Conservation (phyloP, 108 stramenopile species). For the Skeletonema tropicum region DNA sequence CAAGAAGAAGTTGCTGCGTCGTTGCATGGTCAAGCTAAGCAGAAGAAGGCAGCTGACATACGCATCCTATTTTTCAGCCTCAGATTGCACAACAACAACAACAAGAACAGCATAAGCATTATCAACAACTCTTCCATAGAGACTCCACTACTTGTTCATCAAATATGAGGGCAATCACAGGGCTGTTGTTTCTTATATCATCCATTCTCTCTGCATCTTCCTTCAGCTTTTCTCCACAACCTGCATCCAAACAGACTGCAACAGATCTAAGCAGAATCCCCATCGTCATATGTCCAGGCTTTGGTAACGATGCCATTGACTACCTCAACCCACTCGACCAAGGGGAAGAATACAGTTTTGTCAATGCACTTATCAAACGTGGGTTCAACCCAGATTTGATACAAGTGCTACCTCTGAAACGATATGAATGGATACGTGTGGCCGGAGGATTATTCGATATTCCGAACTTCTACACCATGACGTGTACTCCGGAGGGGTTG, state of each 20-base stretch:
- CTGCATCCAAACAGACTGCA: not conserved
- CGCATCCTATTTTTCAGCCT: too few relatives aligned
- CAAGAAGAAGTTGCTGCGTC: too few relatives aligned
- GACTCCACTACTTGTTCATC: too few relatives aligned
- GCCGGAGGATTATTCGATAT: constrained; percentile 72
- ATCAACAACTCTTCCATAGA: too few relatives aligned
- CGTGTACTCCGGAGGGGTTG: constrained; percentile 61
- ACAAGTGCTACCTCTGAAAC: constrained; percentile 69
- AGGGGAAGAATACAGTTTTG: constrained; percentile 47
- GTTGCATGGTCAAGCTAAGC: too few relatives aligned
- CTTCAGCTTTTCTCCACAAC: not conserved
- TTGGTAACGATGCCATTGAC: constrained; percentile 83
- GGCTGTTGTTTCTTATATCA: not conserved
- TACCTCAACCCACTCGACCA: constrained; percentile 63
- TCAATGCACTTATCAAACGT: constrained; percentile 48
- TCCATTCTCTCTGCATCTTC: not conserved
- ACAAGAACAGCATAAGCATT: too few relatives aligned
- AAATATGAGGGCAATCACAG: too few relatives aligned
- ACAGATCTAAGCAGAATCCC: constrained; percentile 24
- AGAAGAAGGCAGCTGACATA: too few relatives aligned
- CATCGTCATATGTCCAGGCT: constrained; percentile 74
- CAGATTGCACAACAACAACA: too few relatives aligned
- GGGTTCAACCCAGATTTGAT: constrained; percentile 66
- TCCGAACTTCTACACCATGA: constrained; percentile 73
- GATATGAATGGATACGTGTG: constrained; percentile 88